Base-by-base conservation (phyloP, 148 eudicot genomes). In the Amaranthus palmeri region DNA sequence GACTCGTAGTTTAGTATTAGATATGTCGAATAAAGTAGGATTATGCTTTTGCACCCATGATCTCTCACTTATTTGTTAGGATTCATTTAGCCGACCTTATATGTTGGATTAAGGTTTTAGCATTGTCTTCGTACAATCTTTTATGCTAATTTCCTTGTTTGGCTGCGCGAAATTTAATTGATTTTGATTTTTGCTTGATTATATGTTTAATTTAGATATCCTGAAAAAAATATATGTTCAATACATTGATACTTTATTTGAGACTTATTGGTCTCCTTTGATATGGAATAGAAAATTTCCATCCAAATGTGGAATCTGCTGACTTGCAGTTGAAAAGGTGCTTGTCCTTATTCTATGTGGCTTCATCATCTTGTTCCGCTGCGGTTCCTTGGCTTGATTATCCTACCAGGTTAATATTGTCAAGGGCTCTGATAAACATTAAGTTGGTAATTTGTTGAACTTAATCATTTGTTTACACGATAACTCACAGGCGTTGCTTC, bases 401-500 rank as follows among this genome's bases (percentile, higher is more conserved):
- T 44, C 48, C 43, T 52, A 64, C 57, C 69, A 63, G 76, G 76
- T 73, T 73, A 73, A 63, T 47, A 63, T 45, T 53, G 42, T 58
- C 61, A 43, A 53, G 25, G 71, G 44, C 44, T 47, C 65, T 72
- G 63, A 50, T 57, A 17, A 52, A 65, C 41, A 47, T 44, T 25
- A 25, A 53, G 25, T 73, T 25, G 42, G 15, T 41, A 41, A 15
- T 11, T 12, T 59, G 52, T 36, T 78, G 62, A 9, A 67, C 57
- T 41, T 49, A 10, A n/a, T 57, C 65, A 44, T 7, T 74, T 77
- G 63, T 60, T n/a, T 64, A 41, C 13, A 6, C 36, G 36, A 53
- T 63, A 41, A 15, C 69, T n/a, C 80, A 81, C 83, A 95, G 98
- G 98, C 90, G 36, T 70, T 95, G 70, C 86, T 91, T 79, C 97